Evolutionary conservation across 2,329 filamentous ascomycete genomes (phyloP), one percentile per base, ranked within the genome.

Genomic region (Thermothelomyces thermophilus): DNA sequence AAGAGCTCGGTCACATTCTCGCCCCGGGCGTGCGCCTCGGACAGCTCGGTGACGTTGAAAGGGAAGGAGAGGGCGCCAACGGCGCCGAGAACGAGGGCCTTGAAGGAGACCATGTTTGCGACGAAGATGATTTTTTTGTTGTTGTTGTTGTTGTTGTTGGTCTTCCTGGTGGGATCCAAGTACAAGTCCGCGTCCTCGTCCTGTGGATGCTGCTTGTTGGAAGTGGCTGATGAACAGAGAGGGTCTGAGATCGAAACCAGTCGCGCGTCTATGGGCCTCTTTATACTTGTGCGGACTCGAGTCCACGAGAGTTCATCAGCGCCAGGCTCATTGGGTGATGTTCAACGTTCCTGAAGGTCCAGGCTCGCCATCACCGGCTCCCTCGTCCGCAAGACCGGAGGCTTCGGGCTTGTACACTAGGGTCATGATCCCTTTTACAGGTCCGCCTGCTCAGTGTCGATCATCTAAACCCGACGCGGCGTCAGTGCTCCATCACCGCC

Each of bases 41-140:
- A 42, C n/a, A 54, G 33, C 44, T 55, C 44, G 20, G 50, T 55
- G 14, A 20, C 26, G 41, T 56, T 53, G 43, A 55, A 51, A 34
- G 51, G 51, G 14, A 52, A 30, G 22, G 50, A 50, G 28, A 47
- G 46, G 26, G 42, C 53, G 22, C 44, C 43, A 19, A 43, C 42
- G 46, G 52, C 50, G 42, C 39, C 40, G 22, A 55, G 34, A n/a
- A 57, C 28, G 19, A 57, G 42, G 7, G 52, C 17, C 45, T 51
- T 55, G 55, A 57, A 22, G 16, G 55, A 57, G 22, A 57, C 53
- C 55, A 57, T 57, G 17, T 14, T 51, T 39, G 41, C 20, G 31
- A 24, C n/a, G 36, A 19, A 19, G 5, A 5, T 16, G 11, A 11
- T 13, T 5, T 47, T 2, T 8, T 31, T 9, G 14, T 13, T 7